Base-by-base conservation (phyloP, 305 asterid species). In the Fraxinus xanthoxyloides region DNA sequence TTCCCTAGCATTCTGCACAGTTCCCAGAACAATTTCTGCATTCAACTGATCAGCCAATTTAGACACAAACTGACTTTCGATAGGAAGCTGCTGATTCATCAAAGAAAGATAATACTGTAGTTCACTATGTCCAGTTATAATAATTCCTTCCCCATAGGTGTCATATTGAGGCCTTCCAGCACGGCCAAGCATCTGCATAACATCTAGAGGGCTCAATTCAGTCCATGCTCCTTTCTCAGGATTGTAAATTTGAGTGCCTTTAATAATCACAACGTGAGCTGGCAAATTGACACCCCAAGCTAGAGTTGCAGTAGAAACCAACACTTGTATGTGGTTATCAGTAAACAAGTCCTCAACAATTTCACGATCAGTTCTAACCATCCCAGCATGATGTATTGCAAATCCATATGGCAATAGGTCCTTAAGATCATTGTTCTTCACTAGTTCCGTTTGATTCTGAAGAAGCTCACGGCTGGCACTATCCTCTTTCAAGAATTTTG, bases 231-330 rank as follows among this genome's bases (percentile, higher is more conserved):
- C 98, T 87, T 96, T 96, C 80, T 96, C 98, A 77, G 99, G 98
- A 86, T 88, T 94, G 84, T 94, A 94, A 43, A 94, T 91, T 86
- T 94, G 98, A 70, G 99, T 96, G 75, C 99, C 99, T 87, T 94
- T 93, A 48, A 96, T 96, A 79, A 96, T 96, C 43, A 96, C 98
- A 38, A 97, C 93, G 84, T 89, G 99, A 35, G 98, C 99, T 70
- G 98, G 98, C 83, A 96, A 93, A 85, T 96, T 96, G 81, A 94
- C 99, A 88, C 98, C 99, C 98, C 99, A 96, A 65, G 99, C 97
- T 72, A 96, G 87, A 40, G 99, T 96, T 56, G 99, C 98, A 26
- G 99, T 96, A 69, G 99, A 96, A 79, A 96, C 97, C 89, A 96
- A 86, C 9, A 96, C 98, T 87, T 93, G 98, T 38, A 91, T 92